Percentiles rank a stretch among this genome's conserved stretches.
Evolutionary conservation across 306 rosid genomes (phyloP).

Genomic region (Acacia confusa): DNA sequence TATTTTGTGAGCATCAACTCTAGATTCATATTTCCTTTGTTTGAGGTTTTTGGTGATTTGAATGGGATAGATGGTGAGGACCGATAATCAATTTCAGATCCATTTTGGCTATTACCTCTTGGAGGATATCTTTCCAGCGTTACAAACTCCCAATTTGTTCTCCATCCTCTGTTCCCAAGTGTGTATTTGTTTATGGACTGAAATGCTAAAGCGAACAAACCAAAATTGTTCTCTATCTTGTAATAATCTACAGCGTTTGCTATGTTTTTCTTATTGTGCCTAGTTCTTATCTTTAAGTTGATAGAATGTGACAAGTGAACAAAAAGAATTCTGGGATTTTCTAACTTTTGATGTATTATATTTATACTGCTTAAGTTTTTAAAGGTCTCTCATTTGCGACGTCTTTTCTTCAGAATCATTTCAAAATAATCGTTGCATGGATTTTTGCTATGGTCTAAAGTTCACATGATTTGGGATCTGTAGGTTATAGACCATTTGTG

Average conservation of each 20-base stretch:
- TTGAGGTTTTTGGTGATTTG: slow-evolving; percentile 11
- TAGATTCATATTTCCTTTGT: neutral
- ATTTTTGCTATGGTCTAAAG: slow-evolving; percentile 20
- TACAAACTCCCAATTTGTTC: neutral
- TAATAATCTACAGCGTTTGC: neutral
- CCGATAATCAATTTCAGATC: slow-evolving; percentile 6
- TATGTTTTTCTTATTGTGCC: neutral
- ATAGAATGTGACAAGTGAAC: neutral
- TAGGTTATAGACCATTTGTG: slow-evolving; percentile 91
- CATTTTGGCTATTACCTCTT: neutral
- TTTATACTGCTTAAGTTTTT: neutral
- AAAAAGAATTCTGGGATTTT: neutral
- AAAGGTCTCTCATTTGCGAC: neutral
- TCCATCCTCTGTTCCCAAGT: neutral
- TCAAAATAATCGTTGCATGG: neutral
- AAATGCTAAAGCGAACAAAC: neutral
- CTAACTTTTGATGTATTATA: neutral
- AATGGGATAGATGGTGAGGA: slow-evolving; percentile 6
- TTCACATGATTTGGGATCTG: slow-evolving; percentile 31
- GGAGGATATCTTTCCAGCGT: slow-evolving; percentile 15
- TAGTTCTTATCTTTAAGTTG: neutral
- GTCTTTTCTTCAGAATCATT: neutral
- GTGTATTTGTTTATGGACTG: neutral
- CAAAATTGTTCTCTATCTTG: neutral
- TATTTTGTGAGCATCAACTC: slow-evolving; percentile 5